Evolutionary conservation across 306 rosid species (phyloP).

Genomic region (Vicia faba): DNA sequence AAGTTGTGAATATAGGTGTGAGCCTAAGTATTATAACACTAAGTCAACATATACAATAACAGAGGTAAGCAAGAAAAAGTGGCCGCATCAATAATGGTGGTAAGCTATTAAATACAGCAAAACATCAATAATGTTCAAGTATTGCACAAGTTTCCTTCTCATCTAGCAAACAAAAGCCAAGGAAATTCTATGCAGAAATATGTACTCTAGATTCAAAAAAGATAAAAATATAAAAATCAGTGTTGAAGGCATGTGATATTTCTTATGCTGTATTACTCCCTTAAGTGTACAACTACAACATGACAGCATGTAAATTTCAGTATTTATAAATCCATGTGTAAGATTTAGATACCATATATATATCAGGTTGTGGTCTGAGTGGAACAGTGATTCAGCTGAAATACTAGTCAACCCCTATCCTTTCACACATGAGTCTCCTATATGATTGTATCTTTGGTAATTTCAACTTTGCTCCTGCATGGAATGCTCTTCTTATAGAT

Average conservation of each 20-base stretch:
- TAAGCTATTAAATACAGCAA: constrained; percentile 28
- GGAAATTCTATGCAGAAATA: constrained; percentile 2
- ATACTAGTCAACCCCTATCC: constrained; percentile 5
- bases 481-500: constrained; percentile 4
- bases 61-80: not conserved
- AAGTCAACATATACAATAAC: not conserved
- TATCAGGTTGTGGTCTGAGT: constrained; percentile 29
- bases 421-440: constrained; percentile 28
- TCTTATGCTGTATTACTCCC: constrained; percentile 4
- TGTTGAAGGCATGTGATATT: constrained; percentile 29
- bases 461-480: constrained; percentile 11
- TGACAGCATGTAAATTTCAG: constrained; percentile 21
- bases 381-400: constrained; percentile 29
- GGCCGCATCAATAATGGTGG: not conserved
- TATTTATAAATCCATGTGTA: constrained; percentile 18
- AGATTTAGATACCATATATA: constrained; percentile 15
- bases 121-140: constrained; percentile 65
- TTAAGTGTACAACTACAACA: constrained; percentile 21
- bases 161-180: constrained; percentile 55
- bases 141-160: constrained; percentile 62
- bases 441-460: constrained; percentile 21
- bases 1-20: too few species aligned
- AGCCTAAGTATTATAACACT: not conserved
- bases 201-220: not conserved
- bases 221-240: not conserved